Percentiles rank a stretch among this genome's conserved stretches.
phyloP scores from a whole-genome alignment of 1,284 basidiomycete genomes.

The Lentinus polychrous region DNA sequence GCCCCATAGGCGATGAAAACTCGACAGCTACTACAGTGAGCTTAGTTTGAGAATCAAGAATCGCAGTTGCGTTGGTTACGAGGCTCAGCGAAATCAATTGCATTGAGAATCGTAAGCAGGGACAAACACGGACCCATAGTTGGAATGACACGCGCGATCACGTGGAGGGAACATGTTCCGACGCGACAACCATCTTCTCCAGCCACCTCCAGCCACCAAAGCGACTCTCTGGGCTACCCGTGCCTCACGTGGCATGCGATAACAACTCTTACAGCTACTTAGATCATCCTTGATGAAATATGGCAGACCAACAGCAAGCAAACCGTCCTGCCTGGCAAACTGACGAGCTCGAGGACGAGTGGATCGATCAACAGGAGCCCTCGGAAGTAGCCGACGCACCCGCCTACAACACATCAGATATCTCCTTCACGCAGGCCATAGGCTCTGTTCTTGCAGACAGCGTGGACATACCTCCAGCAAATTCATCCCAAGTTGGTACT shows the following conservation, averaged over 20 bases:
- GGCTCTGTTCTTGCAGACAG: slow-evolving; percentile 43
- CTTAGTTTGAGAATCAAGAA: too few species aligned
- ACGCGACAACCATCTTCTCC: slow-evolving; percentile 5
- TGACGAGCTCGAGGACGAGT: slow-evolving; percentile 48
- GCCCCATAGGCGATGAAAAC: too few species aligned
- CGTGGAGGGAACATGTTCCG: slow-evolving; percentile 2
- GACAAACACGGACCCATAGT: slow-evolving; percentile 8
- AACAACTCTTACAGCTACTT: background rate
- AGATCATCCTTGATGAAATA: background rate
- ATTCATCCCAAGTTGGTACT: slow-evolving; percentile 20
- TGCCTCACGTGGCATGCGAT: background rate
- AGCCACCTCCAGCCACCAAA: background rate
- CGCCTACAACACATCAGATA: slow-evolving; percentile 35
- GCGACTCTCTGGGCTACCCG: background rate
- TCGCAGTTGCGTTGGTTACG: too few species aligned
- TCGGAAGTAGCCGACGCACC: slow-evolving; percentile 10
- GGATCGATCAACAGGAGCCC: slow-evolving; percentile 32
- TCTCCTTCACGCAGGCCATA: slow-evolving; percentile 58
- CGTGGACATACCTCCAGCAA: slow-evolving; percentile 23
- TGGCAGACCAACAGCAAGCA: slow-evolving; percentile 2
- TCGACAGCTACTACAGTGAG: too few species aligned
- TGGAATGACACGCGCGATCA: slow-evolving; percentile 5
- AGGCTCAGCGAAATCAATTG: too few species aligned
- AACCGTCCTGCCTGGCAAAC: slow-evolving; percentile 43
- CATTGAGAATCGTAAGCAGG: background rate